Base-by-base conservation (phyloP, 768 basidiomycete species). In the Suillus variegatus region DNA sequence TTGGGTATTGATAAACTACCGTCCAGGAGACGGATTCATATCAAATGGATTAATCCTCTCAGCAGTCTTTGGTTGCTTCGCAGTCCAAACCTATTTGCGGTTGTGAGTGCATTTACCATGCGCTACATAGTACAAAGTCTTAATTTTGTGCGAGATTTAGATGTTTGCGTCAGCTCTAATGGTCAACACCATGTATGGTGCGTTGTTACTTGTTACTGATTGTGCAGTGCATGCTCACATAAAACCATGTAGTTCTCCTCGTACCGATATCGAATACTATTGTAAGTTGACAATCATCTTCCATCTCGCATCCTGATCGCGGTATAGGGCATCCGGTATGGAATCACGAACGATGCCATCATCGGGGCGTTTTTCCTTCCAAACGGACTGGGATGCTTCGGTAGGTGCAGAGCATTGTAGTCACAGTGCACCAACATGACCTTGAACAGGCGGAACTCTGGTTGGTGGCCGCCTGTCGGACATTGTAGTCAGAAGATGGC, bases 331-430 rank as follows among this genome's bases (percentile, higher is more conserved):
- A 74, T 69, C n/a, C 78, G 79, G 36, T 90, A 89, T 70, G 73
- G 78, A 28, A 85, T 91, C 58, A 75, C 77, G 3, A 89, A 86
- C 67, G 82, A 86, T 67, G 85, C 84, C 1, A 63, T 86, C 13
- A 81, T 89, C 57, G 87, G 88, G 3, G 81, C 83, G 0, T 86
- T 85, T 68, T 89, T 88, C 75, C 70, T 88, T 1, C 88, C 87
- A 0, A 74, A 76, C 14, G 88, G 88, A 2, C 54, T 88, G 20
- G 88, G 88, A 13, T 86, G 85, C 68, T 81, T 86, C 64, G 74
- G 88, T 88, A 58, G 25, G 86, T 78, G 14, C 60, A 51, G 9
- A n/a, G 35, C 25, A 12, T 32, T 28, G 38, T 52, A 61, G 44
- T 43, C 22, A 8, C 35, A 20, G 18, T 28, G 28, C 13, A 18